Conservation (phyloP, 257 asterid genomes). For the Echites panduratus region DNA sequence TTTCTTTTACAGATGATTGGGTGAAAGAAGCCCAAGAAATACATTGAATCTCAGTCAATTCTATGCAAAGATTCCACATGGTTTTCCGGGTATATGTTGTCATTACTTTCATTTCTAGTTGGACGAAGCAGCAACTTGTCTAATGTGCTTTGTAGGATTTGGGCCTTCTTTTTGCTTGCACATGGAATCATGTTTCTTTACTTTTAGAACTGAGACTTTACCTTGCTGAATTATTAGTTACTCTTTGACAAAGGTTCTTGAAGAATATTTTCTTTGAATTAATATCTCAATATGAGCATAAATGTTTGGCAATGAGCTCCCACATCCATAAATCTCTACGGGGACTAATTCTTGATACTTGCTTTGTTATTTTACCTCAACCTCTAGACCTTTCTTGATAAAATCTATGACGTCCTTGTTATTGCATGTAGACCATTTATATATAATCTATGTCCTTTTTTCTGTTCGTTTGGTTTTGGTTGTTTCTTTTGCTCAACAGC, state of each 20-base stretch:
- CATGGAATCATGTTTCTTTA: background rate
- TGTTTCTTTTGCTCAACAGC: background rate
- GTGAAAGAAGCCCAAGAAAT: background rate
- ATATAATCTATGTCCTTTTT: no score
- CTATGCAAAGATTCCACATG: background rate
- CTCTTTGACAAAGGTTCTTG: background rate
- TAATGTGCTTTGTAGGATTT: background rate
- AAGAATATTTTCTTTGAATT: background rate
- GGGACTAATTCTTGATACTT: background rate
- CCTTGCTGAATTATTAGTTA: background rate
- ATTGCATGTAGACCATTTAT: background rate
- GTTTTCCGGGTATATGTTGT: constrained; percentile 5
- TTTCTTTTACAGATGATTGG: constrained; percentile 11
- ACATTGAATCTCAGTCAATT: background rate
- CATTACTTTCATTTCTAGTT: background rate
- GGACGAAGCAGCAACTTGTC: background rate
- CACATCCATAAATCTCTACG: background rate
- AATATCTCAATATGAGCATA: background rate
- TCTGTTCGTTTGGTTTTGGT: background rate
- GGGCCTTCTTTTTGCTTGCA: background rate
- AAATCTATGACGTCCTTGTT: background rate
- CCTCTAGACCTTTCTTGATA: background rate
- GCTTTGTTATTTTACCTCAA: background rate
- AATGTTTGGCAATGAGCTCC: background rate
- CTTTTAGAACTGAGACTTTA: background rate